Base-by-base conservation (phyloP, 1,139 yeast species). In the Kodamaea alishanica region DNA sequence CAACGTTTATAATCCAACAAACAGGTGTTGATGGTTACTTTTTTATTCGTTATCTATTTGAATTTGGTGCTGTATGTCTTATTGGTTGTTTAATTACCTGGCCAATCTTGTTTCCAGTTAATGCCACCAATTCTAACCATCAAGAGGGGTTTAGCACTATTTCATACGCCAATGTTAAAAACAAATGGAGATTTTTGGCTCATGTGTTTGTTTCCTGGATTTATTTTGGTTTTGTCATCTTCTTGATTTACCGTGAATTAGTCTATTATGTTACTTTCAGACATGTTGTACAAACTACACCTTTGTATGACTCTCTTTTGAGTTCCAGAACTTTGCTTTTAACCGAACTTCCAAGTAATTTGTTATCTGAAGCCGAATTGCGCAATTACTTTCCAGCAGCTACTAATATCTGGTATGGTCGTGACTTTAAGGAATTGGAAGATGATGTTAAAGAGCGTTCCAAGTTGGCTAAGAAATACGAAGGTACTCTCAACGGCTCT, bases 21-120 rank as follows among this genome's bases (percentile, higher is more conserved):
- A 73, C 88, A 25, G 95, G 96, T 31, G 61, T 87, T 8, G 97
- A 90, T 60, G 97, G 96, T 10, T 92, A 88, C 63, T 81, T 89
- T 51, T 90, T 86, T 56, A 61, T 87, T 39, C 73, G 98, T 48
- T 92, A 81, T 58, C 58, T 92, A 44, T 77, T 83, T 40, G 72
- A 86, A 36, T 74, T 85, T 42, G 69, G 78, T 24, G 60, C 75
- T 11, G 59, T 86, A 35, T 76, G 85, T 24, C 53, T 81, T 7
- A 55, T 81, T 8, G 94, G 95, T 2, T 77, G 86, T 39, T 47
- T 84, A 26, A 50, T 84, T 15, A 63, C 82, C 11, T 79, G 87
- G 77, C 92, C 96, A 24, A 77, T 92, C 42, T 67, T 92, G 43
- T 70, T 92, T 46, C 94, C 98, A 0, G 84, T 92, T 36, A 87